Evolutionary conservation across 371 early-diverging fungal species (phyloP).

Genomic region (Mortierella sp.): DNA sequence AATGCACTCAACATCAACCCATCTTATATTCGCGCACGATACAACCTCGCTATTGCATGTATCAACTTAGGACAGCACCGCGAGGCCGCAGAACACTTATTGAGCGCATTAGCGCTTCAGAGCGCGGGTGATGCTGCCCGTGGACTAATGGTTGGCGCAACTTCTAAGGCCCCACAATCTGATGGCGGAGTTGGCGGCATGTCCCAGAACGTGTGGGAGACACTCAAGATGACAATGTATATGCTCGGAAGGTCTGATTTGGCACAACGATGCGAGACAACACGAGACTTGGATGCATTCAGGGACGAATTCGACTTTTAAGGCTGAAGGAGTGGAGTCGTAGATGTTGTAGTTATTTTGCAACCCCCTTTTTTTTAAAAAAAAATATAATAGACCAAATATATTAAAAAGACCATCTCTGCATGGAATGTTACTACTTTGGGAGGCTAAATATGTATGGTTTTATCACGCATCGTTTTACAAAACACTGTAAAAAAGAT

Average conservation of each 20-base stretch:
- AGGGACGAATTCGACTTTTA: constrained; percentile 87
- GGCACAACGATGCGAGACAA: constrained; percentile 75
- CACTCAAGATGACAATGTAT: constrained; percentile 85
- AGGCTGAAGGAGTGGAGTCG: background rate
- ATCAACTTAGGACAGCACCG: constrained; percentile 89
- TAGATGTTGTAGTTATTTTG: background rate
- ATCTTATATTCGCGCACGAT: constrained; percentile 93
- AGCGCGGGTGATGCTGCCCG: constrained; percentile 64
- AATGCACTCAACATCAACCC: constrained; percentile 95
- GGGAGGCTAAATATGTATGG: no score
- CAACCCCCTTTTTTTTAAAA: background rate
- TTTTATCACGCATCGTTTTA: no score
- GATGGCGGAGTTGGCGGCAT: constrained; percentile 65
- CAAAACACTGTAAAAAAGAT: no score
- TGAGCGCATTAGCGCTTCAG: constrained; percentile 88
- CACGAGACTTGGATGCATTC: constrained; percentile 81
- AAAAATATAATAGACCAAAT: constrained; percentile 3
- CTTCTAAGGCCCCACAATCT: constrained; percentile 46
- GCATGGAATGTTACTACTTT: background rate
- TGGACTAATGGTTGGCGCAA: constrained; percentile 48
- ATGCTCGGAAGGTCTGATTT: constrained; percentile 81
- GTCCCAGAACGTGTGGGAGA: constrained; percentile 89
- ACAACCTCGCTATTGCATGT: constrained; percentile 94
- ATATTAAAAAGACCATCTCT: background rate
- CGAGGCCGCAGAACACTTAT: constrained; percentile 94